Evolutionary conservation across 2,329 filamentous ascomycete genomes (phyloP).

Genomic region (Cytospora schulzeri): DNA sequence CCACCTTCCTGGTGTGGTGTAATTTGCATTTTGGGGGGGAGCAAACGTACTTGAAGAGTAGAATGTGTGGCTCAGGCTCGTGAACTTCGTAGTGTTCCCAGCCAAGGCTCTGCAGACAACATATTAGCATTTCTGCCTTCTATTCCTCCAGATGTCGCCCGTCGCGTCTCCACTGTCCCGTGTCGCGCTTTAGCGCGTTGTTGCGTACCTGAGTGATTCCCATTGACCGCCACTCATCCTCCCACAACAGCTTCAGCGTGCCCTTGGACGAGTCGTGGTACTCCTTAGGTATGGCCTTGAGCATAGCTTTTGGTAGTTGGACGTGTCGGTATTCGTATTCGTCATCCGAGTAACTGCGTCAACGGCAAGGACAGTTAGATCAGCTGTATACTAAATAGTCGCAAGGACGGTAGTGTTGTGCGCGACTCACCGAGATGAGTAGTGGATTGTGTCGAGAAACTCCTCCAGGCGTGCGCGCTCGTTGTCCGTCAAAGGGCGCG

Average conservation of each 20-base stretch:
- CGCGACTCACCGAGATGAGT: slow-evolving; percentile 76
- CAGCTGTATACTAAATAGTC: slow-evolving; percentile 16
- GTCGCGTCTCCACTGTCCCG: slow-evolving; percentile 12
- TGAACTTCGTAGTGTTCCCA: slow-evolving; percentile 99
- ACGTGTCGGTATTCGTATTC: slow-evolving; percentile 97
- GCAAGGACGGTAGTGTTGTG: neutral
- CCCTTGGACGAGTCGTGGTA: slow-evolving; percentile 89
- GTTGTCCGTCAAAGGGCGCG: slow-evolving; percentile 75
- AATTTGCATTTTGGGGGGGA: neutral
- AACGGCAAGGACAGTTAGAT: slow-evolving; percentile 24
- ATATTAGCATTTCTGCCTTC: slow-evolving; percentile 6
- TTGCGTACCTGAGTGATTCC: slow-evolving; percentile 88
- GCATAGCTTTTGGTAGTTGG: slow-evolving; percentile 95
- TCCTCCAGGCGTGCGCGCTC: slow-evolving; percentile 87
- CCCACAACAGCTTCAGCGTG: slow-evolving; percentile 94
- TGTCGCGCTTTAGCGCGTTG: slow-evolving; percentile 9
- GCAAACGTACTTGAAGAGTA: slow-evolving; percentile 88
- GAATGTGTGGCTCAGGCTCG: slow-evolving; percentile 96
- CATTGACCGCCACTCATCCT: slow-evolving; percentile 96
- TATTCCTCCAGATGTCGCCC: slow-evolving; percentile 17
- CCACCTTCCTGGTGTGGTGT: neutral
- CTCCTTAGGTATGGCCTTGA: slow-evolving; percentile 93
- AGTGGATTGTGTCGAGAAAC: slow-evolving; percentile 91
- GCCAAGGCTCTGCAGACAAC: slow-evolving; percentile 73
- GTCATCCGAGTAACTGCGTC: slow-evolving; percentile 81